Conservation (phyloP, 305 asterid species). For the Fraxinus nigra region DNA sequence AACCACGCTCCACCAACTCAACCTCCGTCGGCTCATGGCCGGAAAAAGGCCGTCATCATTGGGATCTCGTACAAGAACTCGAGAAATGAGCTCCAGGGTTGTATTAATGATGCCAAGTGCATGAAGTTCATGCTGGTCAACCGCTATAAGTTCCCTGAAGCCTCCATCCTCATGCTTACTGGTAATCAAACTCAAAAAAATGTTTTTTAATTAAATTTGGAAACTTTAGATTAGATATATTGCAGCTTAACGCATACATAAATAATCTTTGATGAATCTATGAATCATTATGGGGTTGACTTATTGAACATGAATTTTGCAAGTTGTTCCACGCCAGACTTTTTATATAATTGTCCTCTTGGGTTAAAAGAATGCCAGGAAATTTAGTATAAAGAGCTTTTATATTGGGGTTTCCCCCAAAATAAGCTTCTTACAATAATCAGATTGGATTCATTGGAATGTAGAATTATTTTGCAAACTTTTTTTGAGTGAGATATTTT, state of each 20-base stretch:
- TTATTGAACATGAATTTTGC: not conserved
- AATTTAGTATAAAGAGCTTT: not conserved
- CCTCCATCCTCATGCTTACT: slow-evolving; percentile 80
- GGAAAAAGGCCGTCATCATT: slow-evolving; percentile 74
- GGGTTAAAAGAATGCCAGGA: not conserved
- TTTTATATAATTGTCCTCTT: not conserved
- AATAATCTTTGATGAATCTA: not conserved
- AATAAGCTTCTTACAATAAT: not conserved
- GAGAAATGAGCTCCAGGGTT: slow-evolving; percentile 64
- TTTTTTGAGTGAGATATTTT: not conserved
- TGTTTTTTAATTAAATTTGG: not conserved
- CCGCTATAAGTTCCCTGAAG: slow-evolving; percentile 65
- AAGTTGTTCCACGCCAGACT: not conserved
- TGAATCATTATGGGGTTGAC: not conserved
- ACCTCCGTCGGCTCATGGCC: slow-evolving; percentile 41
- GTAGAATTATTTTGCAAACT: not conserved
- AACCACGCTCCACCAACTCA: slow-evolving; percentile 42
- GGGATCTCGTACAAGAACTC: slow-evolving; percentile 69
- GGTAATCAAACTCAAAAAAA: slow-evolving; percentile 36
- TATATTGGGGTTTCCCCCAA: not conserved
- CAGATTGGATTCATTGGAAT: not conserved
- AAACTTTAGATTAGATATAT: not conserved
- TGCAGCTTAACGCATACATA: not conserved
- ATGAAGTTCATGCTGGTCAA: slow-evolving; percentile 68
- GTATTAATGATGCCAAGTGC: slow-evolving; percentile 83